phyloP scores from a whole-genome alignment of 768 basidiomycete species.

The Strobilomyces confusus region DNA sequence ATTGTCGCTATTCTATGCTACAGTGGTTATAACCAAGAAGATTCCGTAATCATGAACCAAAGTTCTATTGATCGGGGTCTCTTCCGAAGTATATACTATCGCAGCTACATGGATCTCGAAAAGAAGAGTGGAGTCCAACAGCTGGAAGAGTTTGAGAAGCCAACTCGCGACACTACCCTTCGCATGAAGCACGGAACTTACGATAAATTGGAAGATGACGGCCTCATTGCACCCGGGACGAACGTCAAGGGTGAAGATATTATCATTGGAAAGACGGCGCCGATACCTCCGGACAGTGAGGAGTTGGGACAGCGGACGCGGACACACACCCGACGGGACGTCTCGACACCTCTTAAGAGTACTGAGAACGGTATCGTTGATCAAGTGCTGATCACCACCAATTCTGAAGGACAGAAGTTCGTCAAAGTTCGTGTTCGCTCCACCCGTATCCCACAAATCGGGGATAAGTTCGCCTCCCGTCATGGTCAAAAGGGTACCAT shows the following conservation, averaged over 20 bases:
- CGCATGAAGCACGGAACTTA: constrained; percentile 98
- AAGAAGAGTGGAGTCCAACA: constrained; percentile 92
- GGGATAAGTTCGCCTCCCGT: constrained; percentile 98
- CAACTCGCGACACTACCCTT: constrained; percentile 86
- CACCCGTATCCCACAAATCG: constrained; percentile 94
- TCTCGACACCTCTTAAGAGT: constrained; percentile 95
- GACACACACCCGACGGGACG: constrained; percentile 89
- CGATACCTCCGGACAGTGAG: constrained; percentile 93
- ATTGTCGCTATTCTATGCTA: constrained; percentile 98
- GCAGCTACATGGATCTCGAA: constrained; percentile 97
- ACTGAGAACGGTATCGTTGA: constrained; percentile 98
- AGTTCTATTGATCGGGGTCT: constrained; percentile 96
- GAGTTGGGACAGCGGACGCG: constrained; percentile 96
- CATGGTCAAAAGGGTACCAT: constrained; percentile 99
- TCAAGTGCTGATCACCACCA: constrained; percentile 95
- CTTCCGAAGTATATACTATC: constrained; percentile 98
- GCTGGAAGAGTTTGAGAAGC: constrained; percentile 96
- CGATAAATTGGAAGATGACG: constrained; percentile 96
- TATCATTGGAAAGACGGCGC: constrained; percentile 98
- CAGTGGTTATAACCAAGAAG: constrained; percentile 99
- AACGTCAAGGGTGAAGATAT: constrained; percentile 96
- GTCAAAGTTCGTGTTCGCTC: constrained; percentile 97
- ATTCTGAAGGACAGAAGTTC: constrained; percentile 94
- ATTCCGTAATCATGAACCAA: constrained; percentile 99
- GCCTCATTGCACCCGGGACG: constrained; percentile 92